These are phyloP conservation scores for Cinnamomum micranthum DNA, from an alignment of 164 flowering plant genomes.

Conservation along the genomic window DNA sequence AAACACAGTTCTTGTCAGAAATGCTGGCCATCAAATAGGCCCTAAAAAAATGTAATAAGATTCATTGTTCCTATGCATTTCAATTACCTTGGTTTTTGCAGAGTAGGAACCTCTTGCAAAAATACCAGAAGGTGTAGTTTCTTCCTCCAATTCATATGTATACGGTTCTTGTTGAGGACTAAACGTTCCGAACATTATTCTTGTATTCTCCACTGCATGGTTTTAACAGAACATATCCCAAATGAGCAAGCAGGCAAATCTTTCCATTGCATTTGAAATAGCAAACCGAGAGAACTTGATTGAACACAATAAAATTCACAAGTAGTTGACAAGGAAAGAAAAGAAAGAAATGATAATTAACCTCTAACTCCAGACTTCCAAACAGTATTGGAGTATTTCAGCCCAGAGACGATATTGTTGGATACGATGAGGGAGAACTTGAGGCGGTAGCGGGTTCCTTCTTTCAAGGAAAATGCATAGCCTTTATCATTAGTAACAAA, in stretches of 20 bases:
- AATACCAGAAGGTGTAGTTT: slow-evolving; percentile 46
- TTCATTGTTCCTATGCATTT: neutral
- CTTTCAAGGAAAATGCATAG: slow-evolving; percentile 41
- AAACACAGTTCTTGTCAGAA: too few relatives aligned
- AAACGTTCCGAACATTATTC: slow-evolving; percentile 51
- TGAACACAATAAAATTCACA: neutral
- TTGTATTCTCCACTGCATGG: slow-evolving; percentile 41
- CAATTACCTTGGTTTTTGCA: slow-evolving; percentile 47
- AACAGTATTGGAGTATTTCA: slow-evolving; percentile 46
- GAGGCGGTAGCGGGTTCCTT: slow-evolving; percentile 43
- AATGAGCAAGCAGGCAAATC: neutral
- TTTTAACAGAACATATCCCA: neutral
- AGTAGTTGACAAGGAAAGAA: neutral
- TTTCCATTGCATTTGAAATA: too few relatives aligned
- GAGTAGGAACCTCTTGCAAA: slow-evolving; percentile 54
- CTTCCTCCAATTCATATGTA: slow-evolving; percentile 39
- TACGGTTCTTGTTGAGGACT: slow-evolving; percentile 52
- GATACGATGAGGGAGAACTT: slow-evolving; percentile 43
- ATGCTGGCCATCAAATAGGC: neutral
- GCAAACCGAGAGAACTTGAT: neutral
- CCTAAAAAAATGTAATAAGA: neutral
- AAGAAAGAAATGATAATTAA: slow-evolving; percentile 4
- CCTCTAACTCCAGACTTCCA: slow-evolving; percentile 59
- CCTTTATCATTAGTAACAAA: slow-evolving; percentile 27
- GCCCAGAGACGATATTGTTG: slow-evolving; percentile 50